Percentiles rank a stretch among this genome's conserved stretches.
phyloP scores from a whole-genome alignment of 2,329 filamentous ascomycete genomes.

The Claviceps paspali region DNA sequence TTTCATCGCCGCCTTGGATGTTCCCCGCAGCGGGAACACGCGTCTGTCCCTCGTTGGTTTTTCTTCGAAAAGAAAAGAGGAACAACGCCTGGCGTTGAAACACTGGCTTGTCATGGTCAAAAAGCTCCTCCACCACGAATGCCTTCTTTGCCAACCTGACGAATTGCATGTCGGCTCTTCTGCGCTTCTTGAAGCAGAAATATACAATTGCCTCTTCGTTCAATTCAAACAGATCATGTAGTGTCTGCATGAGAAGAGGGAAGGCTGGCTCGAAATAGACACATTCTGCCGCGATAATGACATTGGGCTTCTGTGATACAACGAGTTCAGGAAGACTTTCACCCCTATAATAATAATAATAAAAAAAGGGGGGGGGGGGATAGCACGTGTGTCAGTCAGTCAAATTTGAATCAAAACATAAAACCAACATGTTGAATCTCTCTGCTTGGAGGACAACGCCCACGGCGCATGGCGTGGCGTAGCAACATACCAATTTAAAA shows the following conservation, averaged over 20 bases:
- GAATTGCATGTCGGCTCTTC: constrained; percentile 65
- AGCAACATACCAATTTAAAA: constrained; percentile 63
- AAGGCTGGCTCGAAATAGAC: constrained; percentile 97
- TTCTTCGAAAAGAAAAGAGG: constrained; percentile 39
- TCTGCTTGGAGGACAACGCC: not conserved
- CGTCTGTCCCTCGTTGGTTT: not conserved
- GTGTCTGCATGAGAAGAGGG: constrained; percentile 65
- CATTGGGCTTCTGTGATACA: constrained; percentile 46
- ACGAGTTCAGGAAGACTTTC: constrained; percentile 40
- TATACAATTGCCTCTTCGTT: constrained; percentile 50
- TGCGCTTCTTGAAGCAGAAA: constrained; percentile 92
- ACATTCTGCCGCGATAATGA: constrained; percentile 90
- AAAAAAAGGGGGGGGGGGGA: not conserved
- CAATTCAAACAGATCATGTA: constrained; percentile 57
- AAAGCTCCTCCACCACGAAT: constrained; percentile 47
- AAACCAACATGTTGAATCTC: not conserved
- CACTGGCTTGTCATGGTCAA: constrained; percentile 42
- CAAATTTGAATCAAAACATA: no score
- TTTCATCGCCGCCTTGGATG: not conserved
- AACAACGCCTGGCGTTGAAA: constrained; percentile 45
- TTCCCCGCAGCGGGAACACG: not conserved
- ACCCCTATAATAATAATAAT: constrained; percentile 30
- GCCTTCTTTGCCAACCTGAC: constrained; percentile 54
- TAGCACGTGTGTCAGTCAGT: not conserved
- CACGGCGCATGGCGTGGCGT: not conserved